Conservation (phyloP, 768 basidiomycete genomes). For the Leccinum variicolor region DNA sequence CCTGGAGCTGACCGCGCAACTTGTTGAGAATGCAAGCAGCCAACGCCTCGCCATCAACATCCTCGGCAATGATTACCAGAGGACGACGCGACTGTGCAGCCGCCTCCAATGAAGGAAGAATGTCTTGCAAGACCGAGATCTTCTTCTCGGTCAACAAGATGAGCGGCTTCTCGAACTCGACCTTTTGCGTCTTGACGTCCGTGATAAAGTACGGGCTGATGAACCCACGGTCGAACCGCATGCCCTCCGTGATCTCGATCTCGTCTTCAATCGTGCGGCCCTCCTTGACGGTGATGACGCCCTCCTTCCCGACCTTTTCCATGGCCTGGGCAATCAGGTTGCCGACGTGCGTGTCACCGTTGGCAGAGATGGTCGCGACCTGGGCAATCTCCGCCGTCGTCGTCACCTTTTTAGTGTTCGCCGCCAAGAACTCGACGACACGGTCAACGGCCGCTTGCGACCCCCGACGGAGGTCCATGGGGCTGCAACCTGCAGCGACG, state of each 20-base stretch:
- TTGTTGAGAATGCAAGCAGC: slow-evolving; percentile 99
- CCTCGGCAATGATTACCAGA: slow-evolving; percentile 95
- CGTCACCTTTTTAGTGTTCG: slow-evolving; percentile 90
- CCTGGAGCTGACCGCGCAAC: slow-evolving; percentile 94
- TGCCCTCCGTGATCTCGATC: slow-evolving; percentile 99
- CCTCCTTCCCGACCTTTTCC: slow-evolving; percentile 99
- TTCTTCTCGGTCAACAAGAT: slow-evolving; percentile 97
- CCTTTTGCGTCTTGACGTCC: slow-evolving; percentile 93
- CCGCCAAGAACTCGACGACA: slow-evolving; percentile 86
- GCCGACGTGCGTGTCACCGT: slow-evolving; percentile 83
- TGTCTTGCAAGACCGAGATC: slow-evolving; percentile 91
- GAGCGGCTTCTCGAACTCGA: slow-evolving; percentile 95
- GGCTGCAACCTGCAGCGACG: slow-evolving; percentile 98
- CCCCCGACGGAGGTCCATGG: slow-evolving; percentile 99
- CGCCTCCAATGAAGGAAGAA: slow-evolving; percentile 86
- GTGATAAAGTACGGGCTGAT: slow-evolving; percentile 99
- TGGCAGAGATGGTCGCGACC: slow-evolving; percentile 93
- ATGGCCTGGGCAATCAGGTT: slow-evolving; percentile 96
- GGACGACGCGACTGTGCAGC: slow-evolving; percentile 84
- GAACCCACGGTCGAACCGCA: slow-evolving; percentile 99
- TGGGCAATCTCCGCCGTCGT: slow-evolving; percentile 98
- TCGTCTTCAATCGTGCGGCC: slow-evolving; percentile 97
- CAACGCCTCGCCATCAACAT: slow-evolving; percentile 95
- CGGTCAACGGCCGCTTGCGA: slow-evolving; percentile 95
- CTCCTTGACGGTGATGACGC: slow-evolving; percentile 99